Percentiles rank a stretch among this genome's conserved stretches.
Conservation (phyloP, 345 rosid species). For the Populus deltoides region DNA sequence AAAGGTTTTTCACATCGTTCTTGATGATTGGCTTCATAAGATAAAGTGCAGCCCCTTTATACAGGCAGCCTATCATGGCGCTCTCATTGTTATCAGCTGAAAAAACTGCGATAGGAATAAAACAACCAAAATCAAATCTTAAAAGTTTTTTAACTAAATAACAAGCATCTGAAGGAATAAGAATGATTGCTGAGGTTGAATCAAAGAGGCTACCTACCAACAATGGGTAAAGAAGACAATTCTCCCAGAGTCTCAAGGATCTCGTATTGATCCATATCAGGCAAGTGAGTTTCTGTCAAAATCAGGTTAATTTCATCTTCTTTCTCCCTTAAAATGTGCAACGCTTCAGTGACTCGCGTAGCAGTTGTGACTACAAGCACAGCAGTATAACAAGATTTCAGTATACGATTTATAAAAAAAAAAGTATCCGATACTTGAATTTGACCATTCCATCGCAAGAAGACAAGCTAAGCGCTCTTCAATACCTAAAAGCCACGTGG, state of each 20-base stretch:
- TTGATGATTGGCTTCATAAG: conserved; percentile 43
- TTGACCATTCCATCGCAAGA: background rate
- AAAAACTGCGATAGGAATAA: conserved; percentile 30
- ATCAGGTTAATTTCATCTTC: conserved; percentile 38
- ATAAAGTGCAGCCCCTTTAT: conserved; percentile 44
- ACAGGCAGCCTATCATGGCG: conserved; percentile 33
- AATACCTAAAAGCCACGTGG: background rate
- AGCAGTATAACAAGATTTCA: background rate
- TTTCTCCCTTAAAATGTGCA: conserved; percentile 29
- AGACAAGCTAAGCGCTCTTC: background rate
- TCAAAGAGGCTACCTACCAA: conserved; percentile 34
- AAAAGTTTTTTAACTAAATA: background rate
- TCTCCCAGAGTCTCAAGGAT: conserved; percentile 40
- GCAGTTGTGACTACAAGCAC: conserved; percentile 43
- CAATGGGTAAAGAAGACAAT: conserved; percentile 36
- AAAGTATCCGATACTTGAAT: background rate
- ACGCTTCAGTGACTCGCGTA: conserved; percentile 35
- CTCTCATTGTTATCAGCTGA: conserved; percentile 26
- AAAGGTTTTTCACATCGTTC: conserved; percentile 31
- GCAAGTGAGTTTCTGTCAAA: conserved; percentile 42
- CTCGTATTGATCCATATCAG: conserved; percentile 48
- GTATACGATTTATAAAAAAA: background rate
- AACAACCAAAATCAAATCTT: conserved; percentile 6
- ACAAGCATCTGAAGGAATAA: background rate
- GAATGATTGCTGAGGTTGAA: background rate